Percentiles rank a stretch among this genome's conserved stretches.
phyloP scores from a whole-genome alignment of 148 eudicot genomes.

The Camellia japonica region DNA sequence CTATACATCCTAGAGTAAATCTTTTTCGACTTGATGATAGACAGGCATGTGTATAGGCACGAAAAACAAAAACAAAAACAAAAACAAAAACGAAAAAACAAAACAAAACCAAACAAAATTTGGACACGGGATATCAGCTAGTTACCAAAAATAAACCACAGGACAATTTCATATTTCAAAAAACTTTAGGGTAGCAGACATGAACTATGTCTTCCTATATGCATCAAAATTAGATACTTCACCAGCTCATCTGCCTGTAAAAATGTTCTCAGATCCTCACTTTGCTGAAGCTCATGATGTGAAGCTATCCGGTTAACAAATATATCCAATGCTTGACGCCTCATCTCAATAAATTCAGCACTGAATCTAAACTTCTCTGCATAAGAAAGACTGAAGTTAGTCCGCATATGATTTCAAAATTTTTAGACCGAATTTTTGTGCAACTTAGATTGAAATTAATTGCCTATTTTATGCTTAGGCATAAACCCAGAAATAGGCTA shows the following conservation, averaged over 20 bases:
- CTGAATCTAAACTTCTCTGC: slow-evolving; percentile 95
- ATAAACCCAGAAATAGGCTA: background rate
- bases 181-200: background rate
- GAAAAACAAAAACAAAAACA: background rate
- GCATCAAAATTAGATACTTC: slow-evolving; percentile 14
- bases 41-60: background rate
- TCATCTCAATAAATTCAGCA: slow-evolving; percentile 99
- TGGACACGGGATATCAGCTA: no score
- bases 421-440: background rate
- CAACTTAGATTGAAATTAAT: background rate
- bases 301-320: slow-evolving; percentile 90
- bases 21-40: no score
- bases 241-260: slow-evolving; percentile 96
- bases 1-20: background rate
- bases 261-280: slow-evolving; percentile 90
- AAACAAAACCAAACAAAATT: no score
- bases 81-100: no score
- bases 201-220: background rate
- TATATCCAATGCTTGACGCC: slow-evolving; percentile 85
- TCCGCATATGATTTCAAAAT: background rate
- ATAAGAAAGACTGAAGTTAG: slow-evolving; percentile 17
- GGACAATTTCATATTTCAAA: background rate
- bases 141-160: background rate
- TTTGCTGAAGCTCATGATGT: slow-evolving; percentile 78
- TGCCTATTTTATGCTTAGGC: background rate